phyloP scores from a whole-genome alignment of 1,284 basidiomycete species.

The Taiwanofungus camphoratus region DNA sequence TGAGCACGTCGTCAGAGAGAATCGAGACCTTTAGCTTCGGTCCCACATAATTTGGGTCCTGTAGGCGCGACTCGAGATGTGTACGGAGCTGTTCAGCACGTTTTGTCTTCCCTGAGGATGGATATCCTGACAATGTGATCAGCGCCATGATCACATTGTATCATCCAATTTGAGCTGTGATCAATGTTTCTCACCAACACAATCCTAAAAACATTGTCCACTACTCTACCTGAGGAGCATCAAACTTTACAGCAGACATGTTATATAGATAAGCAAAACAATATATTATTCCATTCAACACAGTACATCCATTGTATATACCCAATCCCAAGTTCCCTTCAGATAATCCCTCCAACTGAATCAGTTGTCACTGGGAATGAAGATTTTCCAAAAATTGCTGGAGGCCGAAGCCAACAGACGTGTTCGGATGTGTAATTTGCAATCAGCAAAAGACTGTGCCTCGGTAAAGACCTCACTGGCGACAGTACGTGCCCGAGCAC shows the following conservation, averaged over 20 bases:
- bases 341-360: slow-evolving; percentile 14
- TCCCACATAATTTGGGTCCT: slow-evolving; percentile 44
- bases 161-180: too few species aligned
- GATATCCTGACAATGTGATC: slow-evolving; percentile 88
- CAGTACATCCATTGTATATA: slow-evolving; percentile 9
- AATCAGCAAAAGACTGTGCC: slow-evolving; percentile 91
- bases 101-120: slow-evolving; percentile 82
- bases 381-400: slow-evolving; percentile 30
- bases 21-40: slow-evolving; percentile 54
- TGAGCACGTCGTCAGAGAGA: slow-evolving; percentile 77
- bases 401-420: slow-evolving; percentile 32
- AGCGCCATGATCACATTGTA: slow-evolving; percentile 68
- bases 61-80: slow-evolving; percentile 54
- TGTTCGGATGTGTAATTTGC: slow-evolving; percentile 63
- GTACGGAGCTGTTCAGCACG: slow-evolving; percentile 62
- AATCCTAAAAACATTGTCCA: background rate
- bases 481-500: slow-evolving; percentile 90
- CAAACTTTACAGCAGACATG: background rate
- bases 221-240: background rate
- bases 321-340: slow-evolving; percentile 3
- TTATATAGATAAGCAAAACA: background rate
- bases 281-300: slow-evolving; percentile 1
- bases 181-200: too few species aligned
- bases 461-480: slow-evolving; percentile 89
- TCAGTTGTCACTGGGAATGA: slow-evolving; percentile 13